A percentile compares a stretch with the other conserved stretches of the same genome.
Conservation (phyloP, 2,329 filamentous ascomycete species). For the Coniochaeta prunicola region DNA sequence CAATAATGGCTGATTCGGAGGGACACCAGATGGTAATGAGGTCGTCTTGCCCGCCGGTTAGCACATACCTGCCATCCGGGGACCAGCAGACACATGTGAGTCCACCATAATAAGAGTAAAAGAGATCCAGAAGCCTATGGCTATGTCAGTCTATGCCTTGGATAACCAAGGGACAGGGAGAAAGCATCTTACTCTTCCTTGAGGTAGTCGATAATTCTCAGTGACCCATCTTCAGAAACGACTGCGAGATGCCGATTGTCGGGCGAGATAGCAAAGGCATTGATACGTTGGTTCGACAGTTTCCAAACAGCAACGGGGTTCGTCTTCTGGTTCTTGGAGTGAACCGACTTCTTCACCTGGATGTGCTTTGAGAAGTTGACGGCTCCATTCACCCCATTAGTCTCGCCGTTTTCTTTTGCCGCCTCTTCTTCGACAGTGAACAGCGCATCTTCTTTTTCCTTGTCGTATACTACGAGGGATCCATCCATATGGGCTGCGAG, state of each 20-base stretch:
- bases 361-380: conserved; percentile 40
- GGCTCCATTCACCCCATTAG: conserved; percentile 24
- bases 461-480: conserved; percentile 88
- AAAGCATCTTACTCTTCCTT: conserved; percentile 62
- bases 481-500: conserved; percentile 90
- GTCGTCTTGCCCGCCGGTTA: conserved; percentile 94
- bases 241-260: conserved; percentile 82
- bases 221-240: conserved; percentile 82
- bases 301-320: conserved; percentile 95
- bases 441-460: conserved; percentile 84
- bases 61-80: conserved; percentile 89
- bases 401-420: conserved; percentile 50
- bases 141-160: conserved; percentile 2
- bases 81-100: conserved; percentile 95
- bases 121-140: conserved; percentile 72
- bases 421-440: conserved; percentile 70
- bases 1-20: conserved; percentile 74
- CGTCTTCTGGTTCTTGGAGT: conserved; percentile 85
- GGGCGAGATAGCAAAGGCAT: conserved; percentile 86
- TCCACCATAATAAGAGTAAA: conserved; percentile 87
- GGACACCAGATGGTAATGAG: conserved; percentile 94
- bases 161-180: background rate
- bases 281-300: conserved; percentile 82
- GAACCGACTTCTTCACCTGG: conserved; percentile 81
- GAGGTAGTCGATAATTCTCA: conserved; percentile 87